Conservation (phyloP, 495 filamentous ascomycete genomes). For the Aspergillus affinis region DNA sequence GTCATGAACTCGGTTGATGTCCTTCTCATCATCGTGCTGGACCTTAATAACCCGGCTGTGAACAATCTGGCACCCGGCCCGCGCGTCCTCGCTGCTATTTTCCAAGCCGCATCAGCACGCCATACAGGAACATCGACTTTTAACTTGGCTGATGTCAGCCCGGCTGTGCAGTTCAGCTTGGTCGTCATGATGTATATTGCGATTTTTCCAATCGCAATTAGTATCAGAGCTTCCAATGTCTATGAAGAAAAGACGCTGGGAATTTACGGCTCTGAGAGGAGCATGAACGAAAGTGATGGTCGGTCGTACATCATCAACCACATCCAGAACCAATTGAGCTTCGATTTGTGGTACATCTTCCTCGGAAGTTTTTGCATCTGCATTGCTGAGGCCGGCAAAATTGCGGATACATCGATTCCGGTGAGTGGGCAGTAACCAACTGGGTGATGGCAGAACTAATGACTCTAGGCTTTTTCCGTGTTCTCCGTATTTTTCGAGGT, state of each 20-base stretch:
- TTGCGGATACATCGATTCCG: constrained; percentile 46
- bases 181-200: constrained; percentile 74
- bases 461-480: constrained; percentile 37
- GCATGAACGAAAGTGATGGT: constrained; percentile 28
- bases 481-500: constrained; percentile 87
- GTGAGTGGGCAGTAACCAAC: too few species aligned
- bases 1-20: constrained; percentile 56
- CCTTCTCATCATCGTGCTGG: constrained; percentile 59
- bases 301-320: constrained; percentile 52
- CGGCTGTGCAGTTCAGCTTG: constrained; percentile 59
- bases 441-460: too few species aligned
- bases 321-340: constrained; percentile 59
- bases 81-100: constrained; percentile 55
- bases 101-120: constrained; percentile 59
- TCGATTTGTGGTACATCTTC: constrained; percentile 66
- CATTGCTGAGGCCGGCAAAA: constrained; percentile 52
- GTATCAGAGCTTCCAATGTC: constrained; percentile 62
- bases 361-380: constrained; percentile 61
- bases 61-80: constrained; percentile 26
- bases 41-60: constrained; percentile 40
- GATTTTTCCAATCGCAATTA: constrained; percentile 75
- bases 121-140: constrained; percentile 60
- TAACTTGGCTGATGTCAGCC: constrained; percentile 55
- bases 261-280: constrained; percentile 62
- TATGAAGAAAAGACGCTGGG: constrained; percentile 69